phyloP scores from a whole-genome alignment of 306 rosid genomes.

The Medicago truncatula region DNA sequence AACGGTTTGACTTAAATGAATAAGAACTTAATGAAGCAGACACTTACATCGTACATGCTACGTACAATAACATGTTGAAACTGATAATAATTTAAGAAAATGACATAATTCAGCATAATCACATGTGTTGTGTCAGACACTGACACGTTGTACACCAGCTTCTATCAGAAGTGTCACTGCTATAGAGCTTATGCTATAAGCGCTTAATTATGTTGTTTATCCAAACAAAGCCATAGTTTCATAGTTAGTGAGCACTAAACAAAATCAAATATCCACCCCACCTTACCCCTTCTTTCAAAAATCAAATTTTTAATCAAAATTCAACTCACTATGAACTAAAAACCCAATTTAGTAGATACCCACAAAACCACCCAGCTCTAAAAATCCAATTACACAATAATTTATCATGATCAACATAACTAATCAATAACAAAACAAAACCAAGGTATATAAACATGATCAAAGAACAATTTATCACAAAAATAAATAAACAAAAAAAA shows the following conservation, averaged over 20 bases:
- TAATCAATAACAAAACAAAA: background rate
- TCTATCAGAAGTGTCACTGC: too few species aligned
- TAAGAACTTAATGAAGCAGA: too few species aligned
- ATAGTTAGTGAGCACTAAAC: background rate
- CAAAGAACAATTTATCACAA: background rate
- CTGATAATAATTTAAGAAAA: too few species aligned
- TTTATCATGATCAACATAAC: background rate
- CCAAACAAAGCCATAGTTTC: too few species aligned
- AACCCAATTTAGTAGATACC: background rate
- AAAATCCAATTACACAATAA: conserved; percentile 22
- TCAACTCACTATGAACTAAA: background rate
- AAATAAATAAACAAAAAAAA: conserved; percentile 7
- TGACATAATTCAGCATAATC: too few species aligned
- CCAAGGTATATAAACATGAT: background rate
- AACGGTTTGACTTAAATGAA: too few species aligned
- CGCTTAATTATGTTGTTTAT: too few species aligned
- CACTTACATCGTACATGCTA: too few species aligned
- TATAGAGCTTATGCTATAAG: too few species aligned
- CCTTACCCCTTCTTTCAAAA: background rate
- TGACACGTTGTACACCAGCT: too few species aligned
- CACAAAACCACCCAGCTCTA: conserved; percentile 2
- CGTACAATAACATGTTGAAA: too few species aligned
- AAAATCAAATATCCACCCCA: conserved; percentile 20
- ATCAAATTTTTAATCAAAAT: conserved; percentile 14
- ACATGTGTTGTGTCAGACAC: too few species aligned